A percentile compares a stretch with the other conserved stretches of the same genome.
These are phyloP conservation scores for Elaeagnus macrophylla DNA, from an alignment of 306 rosid species.

Conservation along the genomic window DNA sequence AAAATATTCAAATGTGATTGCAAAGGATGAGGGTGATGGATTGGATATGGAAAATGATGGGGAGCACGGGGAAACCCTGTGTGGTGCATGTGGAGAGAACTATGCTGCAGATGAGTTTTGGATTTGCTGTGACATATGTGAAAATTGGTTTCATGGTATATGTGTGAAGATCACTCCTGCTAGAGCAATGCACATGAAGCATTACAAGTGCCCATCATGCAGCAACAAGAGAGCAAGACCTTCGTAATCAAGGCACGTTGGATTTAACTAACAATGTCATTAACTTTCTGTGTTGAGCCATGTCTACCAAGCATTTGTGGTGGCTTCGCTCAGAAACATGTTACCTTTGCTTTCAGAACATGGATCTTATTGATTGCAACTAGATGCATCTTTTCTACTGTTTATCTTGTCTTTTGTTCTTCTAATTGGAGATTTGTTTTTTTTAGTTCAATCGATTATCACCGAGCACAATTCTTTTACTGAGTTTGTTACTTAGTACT, in stretches of 20 bases:
- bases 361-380: no score
- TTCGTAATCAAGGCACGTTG: constrained; percentile 20
- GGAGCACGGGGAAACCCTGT: constrained; percentile 65
- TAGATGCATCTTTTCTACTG: no score
- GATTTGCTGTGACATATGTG: constrained; percentile 83
- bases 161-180: constrained; percentile 91
- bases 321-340: no score
- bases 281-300: no score
- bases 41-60: constrained; percentile 60
- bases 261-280: no score
- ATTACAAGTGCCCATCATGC: constrained; percentile 87
- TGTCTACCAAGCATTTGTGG: no score
- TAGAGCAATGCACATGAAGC: constrained; percentile 70
- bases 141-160: constrained; percentile 87
- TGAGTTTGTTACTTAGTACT: no score
- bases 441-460: no score
- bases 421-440: no score
- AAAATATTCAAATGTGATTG: constrained; percentile 9
- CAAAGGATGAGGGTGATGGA: constrained; percentile 42
- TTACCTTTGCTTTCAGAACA: no score
- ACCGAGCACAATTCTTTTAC: no score
- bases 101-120: constrained; percentile 66
- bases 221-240: constrained; percentile 67
- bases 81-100: constrained; percentile 79
- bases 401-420: no score